Evolutionary conservation across 1,284 basidiomycete species (phyloP).

Genomic region (Ustilago xerochloae): DNA sequence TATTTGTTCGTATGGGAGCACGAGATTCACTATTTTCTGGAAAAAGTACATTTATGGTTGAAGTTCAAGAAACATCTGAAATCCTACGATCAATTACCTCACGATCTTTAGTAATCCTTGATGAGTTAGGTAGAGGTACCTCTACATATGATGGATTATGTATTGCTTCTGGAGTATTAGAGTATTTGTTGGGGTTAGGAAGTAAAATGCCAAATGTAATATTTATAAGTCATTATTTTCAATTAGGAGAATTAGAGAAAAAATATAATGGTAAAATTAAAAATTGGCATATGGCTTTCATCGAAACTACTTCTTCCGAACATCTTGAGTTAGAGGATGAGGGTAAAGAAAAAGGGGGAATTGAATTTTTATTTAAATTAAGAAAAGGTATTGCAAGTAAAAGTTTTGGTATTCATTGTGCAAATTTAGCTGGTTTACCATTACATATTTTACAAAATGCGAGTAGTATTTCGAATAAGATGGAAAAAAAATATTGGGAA

Average conservation of each 20-base stretch:
- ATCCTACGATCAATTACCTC: slow-evolving; percentile 73
- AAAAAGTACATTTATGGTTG: slow-evolving; percentile 93
- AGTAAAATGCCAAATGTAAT: slow-evolving; percentile 30
- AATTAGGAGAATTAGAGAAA: slow-evolving; percentile 37
- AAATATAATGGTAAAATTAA: slow-evolving; percentile 10
- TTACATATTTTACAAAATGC: slow-evolving; percentile 16
- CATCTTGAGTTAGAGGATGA: not conserved
- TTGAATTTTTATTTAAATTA: slow-evolving; percentile 65
- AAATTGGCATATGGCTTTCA: slow-evolving; percentile 60
- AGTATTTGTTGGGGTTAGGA: slow-evolving; percentile 28
- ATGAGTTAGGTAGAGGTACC: slow-evolving; percentile 58
- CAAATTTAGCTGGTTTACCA: slow-evolving; percentile 54
- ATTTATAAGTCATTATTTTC: slow-evolving; percentile 64
- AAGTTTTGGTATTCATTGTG: slow-evolving; percentile 66
- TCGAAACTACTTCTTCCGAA: slow-evolving; percentile 12
- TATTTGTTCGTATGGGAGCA: slow-evolving; percentile 86
- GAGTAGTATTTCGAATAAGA: not conserved
- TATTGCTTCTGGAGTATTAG: slow-evolving; percentile 54
- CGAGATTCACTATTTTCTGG: slow-evolving; percentile 85
- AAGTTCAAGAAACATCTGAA: slow-evolving; percentile 91
- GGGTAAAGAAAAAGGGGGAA: slow-evolving; percentile 13
- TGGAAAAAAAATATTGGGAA: slow-evolving; percentile 1
- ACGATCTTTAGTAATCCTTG: slow-evolving; percentile 68
- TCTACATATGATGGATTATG: slow-evolving; percentile 58
- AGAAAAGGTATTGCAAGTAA: slow-evolving; percentile 45